Percentiles rank a stretch among this genome's conserved stretches.
Evolutionary conservation across 1,139 yeast genomes (phyloP).

Genomic region (Kodamaea sp.): DNA sequence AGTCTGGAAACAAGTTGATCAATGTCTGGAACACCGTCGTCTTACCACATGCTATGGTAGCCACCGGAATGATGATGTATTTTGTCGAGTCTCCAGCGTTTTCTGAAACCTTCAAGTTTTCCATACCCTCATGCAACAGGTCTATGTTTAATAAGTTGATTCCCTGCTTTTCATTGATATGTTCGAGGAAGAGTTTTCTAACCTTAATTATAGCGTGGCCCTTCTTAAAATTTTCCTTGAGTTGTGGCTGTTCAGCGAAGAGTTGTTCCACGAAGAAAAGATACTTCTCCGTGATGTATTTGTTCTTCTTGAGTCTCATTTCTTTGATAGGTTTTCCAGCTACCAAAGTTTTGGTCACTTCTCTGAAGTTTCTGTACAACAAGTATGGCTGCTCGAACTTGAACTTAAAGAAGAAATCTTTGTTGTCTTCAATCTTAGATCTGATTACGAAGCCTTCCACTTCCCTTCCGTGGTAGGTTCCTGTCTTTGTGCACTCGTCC

Average conservation of each 20-base stretch:
- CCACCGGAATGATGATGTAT: constrained; percentile 75
- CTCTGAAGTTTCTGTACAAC: constrained; percentile 88
- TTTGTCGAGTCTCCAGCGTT: constrained; percentile 22
- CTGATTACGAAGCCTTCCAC: constrained; percentile 94
- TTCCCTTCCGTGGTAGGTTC: constrained; percentile 69
- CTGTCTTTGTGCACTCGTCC: constrained; percentile 60
- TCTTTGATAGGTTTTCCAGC: constrained; percentile 38
- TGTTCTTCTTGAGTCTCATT: constrained; percentile 49
- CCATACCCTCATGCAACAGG: constrained; percentile 13
- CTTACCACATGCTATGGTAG: constrained; percentile 95
- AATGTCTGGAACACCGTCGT: constrained; percentile 77
- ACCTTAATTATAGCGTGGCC: constrained; percentile 78
- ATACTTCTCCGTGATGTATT: constrained; percentile 63
- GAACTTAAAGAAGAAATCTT: constrained; percentile 81
- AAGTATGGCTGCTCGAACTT: constrained; percentile 95
- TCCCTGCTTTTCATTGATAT: constrained; percentile 34
- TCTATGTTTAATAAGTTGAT: constrained; percentile 28
- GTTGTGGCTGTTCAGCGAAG: constrained; percentile 45
- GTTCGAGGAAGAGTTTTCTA: constrained; percentile 58
- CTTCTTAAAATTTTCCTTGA: constrained; percentile 46
- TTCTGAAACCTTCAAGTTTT: constrained; percentile 4
- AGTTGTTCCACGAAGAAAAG: constrained; percentile 63
- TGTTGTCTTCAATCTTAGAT: constrained; percentile 33
- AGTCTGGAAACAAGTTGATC: constrained; percentile 52
- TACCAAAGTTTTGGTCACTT: constrained; percentile 70